Evolutionary conservation across 2,329 filamentous ascomycete species (phyloP), one percentile per base, ranked within the genome.

Genomic region (Fusarium nelsonii): DNA sequence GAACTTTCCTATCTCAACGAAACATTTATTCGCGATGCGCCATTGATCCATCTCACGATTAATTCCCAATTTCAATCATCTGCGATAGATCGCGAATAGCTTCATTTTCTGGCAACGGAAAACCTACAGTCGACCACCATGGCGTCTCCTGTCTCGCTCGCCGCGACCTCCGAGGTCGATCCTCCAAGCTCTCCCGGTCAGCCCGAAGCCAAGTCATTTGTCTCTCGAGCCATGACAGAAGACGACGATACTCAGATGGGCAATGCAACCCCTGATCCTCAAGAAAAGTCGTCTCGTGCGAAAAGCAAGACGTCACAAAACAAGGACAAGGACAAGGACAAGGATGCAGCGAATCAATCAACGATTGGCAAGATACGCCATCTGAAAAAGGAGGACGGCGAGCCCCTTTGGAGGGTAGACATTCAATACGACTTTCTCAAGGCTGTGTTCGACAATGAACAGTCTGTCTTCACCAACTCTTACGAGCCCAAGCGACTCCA

Each of bases 381-480:
- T 78, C 81, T 97, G 53, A 97, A 97, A 81, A 96, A 96, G 79
- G 92, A 94, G 65, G 93, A 97, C 75, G 93, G 93, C 75, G 92
- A 94, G 71, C 93, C 93, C 48, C 84, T 97, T 6, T 97, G 93
- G 93, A 86, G 93, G 73, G 90, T 89, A 77, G 93, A 97, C 79
- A 97, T 97, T 63, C 93, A 97, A 79, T 94, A 91, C 79, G 93
- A 96, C 79, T 96, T 97, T 74, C 85, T 97, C 71, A 89, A 88
- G 72, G 87, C 89, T 50, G 90, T 97, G 68, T 96, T 97, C 77
- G 90, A 94, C 76, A 87, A 96, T 75, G 85, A 91, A 3, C 78
- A 83, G 53, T 83, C 83, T 68, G 94, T 94, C 76, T 99, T 99
- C 79, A 97, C 93, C 76, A 97, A 97, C 78, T 92, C 92, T 78